Conservation (phyloP, 139 green algal genomes). For the Coccomyxa sp. region DNA sequence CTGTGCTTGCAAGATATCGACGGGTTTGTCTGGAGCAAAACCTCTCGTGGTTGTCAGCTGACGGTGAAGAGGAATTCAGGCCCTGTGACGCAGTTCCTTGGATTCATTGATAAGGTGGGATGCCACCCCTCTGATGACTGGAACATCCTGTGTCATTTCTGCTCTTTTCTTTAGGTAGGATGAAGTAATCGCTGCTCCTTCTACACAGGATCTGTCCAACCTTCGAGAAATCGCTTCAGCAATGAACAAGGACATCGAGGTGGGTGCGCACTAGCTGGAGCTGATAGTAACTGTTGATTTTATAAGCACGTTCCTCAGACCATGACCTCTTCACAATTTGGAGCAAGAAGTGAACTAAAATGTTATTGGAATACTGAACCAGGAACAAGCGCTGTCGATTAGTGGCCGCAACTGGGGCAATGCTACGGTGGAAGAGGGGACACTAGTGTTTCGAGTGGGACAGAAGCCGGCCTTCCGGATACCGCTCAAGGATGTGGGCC, state of each 20-base stretch:
- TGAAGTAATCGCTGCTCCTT: too few species aligned
- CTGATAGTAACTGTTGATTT: too few species aligned
- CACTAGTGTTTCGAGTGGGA: constrained; percentile 74
- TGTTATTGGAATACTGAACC: too few species aligned
- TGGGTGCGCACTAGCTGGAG: too few species aligned
- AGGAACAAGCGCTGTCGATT: constrained; percentile 33
- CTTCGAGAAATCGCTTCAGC: too few species aligned
- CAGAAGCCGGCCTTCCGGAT: constrained; percentile 76
- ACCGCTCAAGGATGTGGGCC: constrained; percentile 74
- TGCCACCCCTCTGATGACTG: background rate
- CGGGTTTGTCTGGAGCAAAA: constrained; percentile 53
- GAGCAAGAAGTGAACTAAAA: too few species aligned
- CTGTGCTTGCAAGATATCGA: constrained; percentile 56
- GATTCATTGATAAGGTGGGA: constrained; percentile 65
- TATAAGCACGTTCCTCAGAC: too few species aligned
- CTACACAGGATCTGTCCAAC: too few species aligned
- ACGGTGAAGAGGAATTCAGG: constrained; percentile 40
- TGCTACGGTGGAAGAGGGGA: constrained; percentile 49
- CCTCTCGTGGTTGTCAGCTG: constrained; percentile 53
- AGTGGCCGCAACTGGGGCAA: constrained; percentile 74
- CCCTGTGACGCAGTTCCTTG: constrained; percentile 55
- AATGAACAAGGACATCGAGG: too few species aligned
- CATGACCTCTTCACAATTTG: too few species aligned
- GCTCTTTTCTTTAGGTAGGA: too few species aligned
- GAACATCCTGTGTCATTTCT: too few species aligned